These are phyloP conservation scores for Penicillium dipodomyicola DNA, from an alignment of 495 filamentous ascomycete species.

Conservation along the genomic window DNA sequence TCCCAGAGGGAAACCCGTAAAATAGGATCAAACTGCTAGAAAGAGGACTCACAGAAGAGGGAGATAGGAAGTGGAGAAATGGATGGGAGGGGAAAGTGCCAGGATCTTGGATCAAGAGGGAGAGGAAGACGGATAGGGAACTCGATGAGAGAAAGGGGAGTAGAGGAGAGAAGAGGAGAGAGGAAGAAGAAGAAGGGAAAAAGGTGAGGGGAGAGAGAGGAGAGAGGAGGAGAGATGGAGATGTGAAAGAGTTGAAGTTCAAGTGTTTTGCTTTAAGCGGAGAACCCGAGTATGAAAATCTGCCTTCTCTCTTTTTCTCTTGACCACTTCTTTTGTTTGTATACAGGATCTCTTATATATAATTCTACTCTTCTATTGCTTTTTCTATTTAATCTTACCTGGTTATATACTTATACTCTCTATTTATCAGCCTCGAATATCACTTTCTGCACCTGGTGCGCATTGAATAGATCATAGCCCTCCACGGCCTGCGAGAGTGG, in stretches of 20 bases:
- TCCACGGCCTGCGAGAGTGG: constrained; percentile 78
- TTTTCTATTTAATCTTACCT: neutral
- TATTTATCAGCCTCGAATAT: constrained; percentile 57
- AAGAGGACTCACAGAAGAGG: constrained; percentile 24
- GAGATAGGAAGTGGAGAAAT: constrained; percentile 34
- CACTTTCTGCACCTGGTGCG: constrained; percentile 88
- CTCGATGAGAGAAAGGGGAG: constrained; percentile 14
- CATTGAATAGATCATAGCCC: constrained; percentile 88
- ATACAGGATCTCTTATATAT: neutral
- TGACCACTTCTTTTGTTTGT: neutral
- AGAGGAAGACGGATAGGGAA: constrained; percentile 22
- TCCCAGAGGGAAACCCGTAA: neutral
- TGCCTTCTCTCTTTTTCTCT: constrained; percentile 1
- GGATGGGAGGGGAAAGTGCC: constrained; percentile 25
- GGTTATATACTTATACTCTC: neutral
- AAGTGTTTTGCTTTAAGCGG: constrained; percentile 27
- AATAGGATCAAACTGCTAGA: neutral
- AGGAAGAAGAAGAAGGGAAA: constrained; percentile 15
- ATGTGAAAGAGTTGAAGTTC: constrained; percentile 30
- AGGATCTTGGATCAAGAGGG: constrained; percentile 23
- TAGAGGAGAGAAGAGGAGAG: constrained; percentile 19
- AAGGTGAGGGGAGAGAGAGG: constrained; percentile 25
- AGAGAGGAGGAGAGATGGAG: constrained; percentile 26
- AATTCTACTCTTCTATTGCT: constrained; percentile 2
- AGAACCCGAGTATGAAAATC: constrained; percentile 8